A percentile compares a stretch with the other conserved stretches of the same genome.
Evolutionary conservation across 2,329 filamentous ascomycete species (phyloP).

Genomic region (Ascocoryne sarcoides): DNA sequence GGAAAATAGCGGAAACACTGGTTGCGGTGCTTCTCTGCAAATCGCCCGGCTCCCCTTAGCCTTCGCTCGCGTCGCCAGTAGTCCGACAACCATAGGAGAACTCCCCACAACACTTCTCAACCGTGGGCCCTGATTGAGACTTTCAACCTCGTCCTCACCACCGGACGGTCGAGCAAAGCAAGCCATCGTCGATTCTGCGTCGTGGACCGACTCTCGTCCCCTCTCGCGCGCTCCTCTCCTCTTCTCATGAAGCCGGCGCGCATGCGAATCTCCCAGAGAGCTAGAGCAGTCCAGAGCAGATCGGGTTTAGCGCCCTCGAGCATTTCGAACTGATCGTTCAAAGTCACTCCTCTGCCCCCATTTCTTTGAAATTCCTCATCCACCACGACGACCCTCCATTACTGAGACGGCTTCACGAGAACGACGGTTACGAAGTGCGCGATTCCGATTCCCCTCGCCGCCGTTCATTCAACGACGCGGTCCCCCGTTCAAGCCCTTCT

Average conservation of each 20-base stretch:
- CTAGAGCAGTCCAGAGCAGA: background rate
- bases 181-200: background rate
- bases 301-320: background rate
- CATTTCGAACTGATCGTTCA: conserved; percentile 1
- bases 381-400: conserved; percentile 4
- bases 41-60: background rate
- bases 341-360: conserved; percentile 4
- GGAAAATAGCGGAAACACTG: background rate
- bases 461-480: conserved; percentile 2
- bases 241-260: background rate
- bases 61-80: background rate
- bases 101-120: background rate
- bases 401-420: conserved; percentile 1
- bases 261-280: background rate
- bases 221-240: background rate
- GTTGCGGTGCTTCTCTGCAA: background rate
- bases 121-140: background rate
- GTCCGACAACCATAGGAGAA: background rate
- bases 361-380: background rate
- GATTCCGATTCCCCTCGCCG: background rate
- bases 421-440: conserved; percentile 2
- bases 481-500: background rate
- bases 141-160: background rate
- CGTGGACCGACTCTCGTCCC: background rate
- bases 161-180: background rate